Evolutionary conservation across 2,329 filamentous ascomycete species (phyloP).

Genomic region (Gaeumannomyces tritici): DNA sequence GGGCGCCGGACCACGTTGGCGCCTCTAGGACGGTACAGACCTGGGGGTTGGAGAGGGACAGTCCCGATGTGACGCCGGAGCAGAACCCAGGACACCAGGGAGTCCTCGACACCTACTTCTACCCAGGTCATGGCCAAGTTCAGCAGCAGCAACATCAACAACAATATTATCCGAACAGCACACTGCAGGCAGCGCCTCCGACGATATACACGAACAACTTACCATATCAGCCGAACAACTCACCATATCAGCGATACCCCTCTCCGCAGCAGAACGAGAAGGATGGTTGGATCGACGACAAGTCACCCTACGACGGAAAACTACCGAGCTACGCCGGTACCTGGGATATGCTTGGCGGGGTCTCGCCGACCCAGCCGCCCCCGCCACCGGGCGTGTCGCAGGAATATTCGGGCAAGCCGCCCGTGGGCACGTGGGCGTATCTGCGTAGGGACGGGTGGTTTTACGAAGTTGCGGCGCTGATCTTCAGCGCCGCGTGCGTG

Average conservation of each 20-base stretch:
- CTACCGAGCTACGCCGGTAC: neutral
- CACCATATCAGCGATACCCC: neutral
- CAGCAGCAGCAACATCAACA: neutral
- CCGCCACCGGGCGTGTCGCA: no score
- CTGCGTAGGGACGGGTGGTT: conserved; percentile 5
- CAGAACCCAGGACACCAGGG: neutral
- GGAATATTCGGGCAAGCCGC: neutral
- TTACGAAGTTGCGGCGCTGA: conserved; percentile 5
- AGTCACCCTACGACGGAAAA: neutral
- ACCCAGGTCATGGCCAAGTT: neutral
- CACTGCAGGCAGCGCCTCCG: neutral
- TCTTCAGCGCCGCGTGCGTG: conserved; percentile 7
- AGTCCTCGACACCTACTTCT: neutral
- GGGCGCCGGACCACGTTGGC: no score
- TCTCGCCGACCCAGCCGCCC: neutral
- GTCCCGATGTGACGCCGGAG: neutral
- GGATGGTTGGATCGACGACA: neutral
- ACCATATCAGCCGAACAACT: neutral
- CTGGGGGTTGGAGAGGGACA: neutral
- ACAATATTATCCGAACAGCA: neutral
- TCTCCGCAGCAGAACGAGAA: neutral
- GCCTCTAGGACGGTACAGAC: no score
- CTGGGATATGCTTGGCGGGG: neutral
- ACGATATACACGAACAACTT: neutral
- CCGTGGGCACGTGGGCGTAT: neutral